phyloP scores from a whole-genome alignment of 1,284 basidiomycete species.

The Trametes hirsuta region DNA sequence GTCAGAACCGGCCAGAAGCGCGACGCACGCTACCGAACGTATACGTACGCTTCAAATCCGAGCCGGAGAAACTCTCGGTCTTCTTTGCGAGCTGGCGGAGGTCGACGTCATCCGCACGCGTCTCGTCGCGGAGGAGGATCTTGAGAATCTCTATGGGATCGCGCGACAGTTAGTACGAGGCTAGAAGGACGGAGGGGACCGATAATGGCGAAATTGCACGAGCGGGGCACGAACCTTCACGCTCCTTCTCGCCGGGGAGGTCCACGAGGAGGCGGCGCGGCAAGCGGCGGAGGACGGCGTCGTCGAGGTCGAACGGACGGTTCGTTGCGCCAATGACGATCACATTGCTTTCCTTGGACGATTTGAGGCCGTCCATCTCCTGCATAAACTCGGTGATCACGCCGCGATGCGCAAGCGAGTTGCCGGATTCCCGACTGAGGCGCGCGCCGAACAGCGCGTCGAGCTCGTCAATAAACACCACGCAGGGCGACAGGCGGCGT shows the following conservation, averaged over 20 bases:
- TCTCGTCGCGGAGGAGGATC: slow-evolving; percentile 82
- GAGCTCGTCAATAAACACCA: slow-evolving; percentile 96
- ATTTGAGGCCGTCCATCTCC: slow-evolving; percentile 94
- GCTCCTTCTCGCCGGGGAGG: slow-evolving; percentile 80
- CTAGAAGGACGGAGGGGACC: background rate
- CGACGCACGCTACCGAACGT: background rate
- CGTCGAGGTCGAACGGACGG: slow-evolving; percentile 83
- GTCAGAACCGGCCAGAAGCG: slow-evolving; percentile 20
- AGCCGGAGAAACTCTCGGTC: slow-evolving; percentile 89
- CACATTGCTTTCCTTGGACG: slow-evolving; percentile 79
- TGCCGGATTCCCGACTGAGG: slow-evolving; percentile 80
- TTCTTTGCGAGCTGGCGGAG: slow-evolving; percentile 65
- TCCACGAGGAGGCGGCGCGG: slow-evolving; percentile 86
- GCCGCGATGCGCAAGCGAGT: slow-evolving; percentile 82
- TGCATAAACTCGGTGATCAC: slow-evolving; percentile 97
- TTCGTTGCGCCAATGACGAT: slow-evolving; percentile 97
- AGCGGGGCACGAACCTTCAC: slow-evolving; percentile 60
- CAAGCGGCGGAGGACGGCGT: slow-evolving; percentile 82
- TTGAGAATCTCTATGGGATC: slow-evolving; percentile 73
- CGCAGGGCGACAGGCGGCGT: slow-evolving; percentile 86
- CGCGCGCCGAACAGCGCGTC: slow-evolving; percentile 93
- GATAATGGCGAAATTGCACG: slow-evolving; percentile 1
- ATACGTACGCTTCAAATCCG: slow-evolving; percentile 87
- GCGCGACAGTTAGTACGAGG: background rate
- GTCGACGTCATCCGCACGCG: slow-evolving; percentile 70